Evolutionary conservation across 164 flowering plant species (phyloP).

Genomic region (Piper longum): DNA sequence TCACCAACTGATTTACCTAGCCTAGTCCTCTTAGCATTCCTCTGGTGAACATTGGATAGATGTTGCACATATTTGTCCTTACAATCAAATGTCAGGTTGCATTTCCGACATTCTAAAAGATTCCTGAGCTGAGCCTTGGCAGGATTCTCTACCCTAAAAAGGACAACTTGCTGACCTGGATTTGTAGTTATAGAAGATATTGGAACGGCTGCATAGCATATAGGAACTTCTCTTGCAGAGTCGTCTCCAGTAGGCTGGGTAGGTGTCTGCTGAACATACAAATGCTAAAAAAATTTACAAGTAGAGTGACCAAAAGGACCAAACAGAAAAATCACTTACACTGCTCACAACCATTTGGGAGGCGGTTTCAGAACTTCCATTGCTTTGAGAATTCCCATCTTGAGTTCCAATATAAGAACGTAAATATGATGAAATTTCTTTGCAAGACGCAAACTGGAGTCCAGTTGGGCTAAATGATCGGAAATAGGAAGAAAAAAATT

Average conservation of each 20-base stretch:
- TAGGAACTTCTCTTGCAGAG: conserved; percentile 10
- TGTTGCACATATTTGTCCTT: conserved; percentile 68
- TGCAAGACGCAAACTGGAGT: conserved; percentile 56
- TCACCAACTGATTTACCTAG: conserved; percentile 54
- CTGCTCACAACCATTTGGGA: conserved; percentile 15
- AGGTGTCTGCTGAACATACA: not conserved
- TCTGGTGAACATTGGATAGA: conserved; percentile 47
- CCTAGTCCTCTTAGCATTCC: conserved; percentile 39
- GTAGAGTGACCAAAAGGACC: not conserved
- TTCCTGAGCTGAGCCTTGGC: conserved; percentile 45
- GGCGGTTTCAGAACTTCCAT: conserved; percentile 6
- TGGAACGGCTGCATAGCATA: conserved; percentile 12
- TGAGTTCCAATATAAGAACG: conserved; percentile 28
- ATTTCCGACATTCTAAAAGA: conserved; percentile 61
- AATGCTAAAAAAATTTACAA: conserved; percentile 3
- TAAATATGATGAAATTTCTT: conserved; percentile 62
- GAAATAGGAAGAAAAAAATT: not conserved
- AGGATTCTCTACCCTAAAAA: conserved; percentile 12
- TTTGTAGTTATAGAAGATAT: conserved; percentile 13
- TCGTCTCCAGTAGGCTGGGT: conserved; percentile 17
- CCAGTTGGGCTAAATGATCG: conserved; percentile 59
- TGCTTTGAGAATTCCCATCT: conserved; percentile 13
- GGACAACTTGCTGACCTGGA: conserved; percentile 15
- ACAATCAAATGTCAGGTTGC: conserved; percentile 49
- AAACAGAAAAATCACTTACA: conserved; percentile 21